Conservation (phyloP, 257 asterid genomes). For the Solanum sitiens region DNA sequence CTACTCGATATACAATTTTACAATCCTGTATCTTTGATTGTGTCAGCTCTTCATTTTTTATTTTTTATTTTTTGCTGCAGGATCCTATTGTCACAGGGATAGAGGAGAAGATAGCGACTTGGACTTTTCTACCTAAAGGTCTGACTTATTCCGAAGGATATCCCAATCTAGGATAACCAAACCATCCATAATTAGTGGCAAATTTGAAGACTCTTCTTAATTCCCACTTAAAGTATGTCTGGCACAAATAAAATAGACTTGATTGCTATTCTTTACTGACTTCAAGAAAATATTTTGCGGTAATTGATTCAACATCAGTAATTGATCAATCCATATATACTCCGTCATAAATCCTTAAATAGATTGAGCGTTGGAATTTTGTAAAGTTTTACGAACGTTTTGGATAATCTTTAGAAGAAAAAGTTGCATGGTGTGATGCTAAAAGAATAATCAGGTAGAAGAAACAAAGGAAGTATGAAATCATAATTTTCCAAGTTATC, state of each 20-base stretch:
- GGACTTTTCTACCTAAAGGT: conserved; percentile 98
- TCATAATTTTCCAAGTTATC: not conserved
- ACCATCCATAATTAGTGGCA: not conserved
- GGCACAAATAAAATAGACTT: not conserved
- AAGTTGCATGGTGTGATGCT: not conserved
- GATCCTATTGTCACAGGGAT: conserved; percentile 89
- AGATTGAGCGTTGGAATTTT: not conserved
- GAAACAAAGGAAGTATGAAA: not conserved
- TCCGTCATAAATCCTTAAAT: not conserved
- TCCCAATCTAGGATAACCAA: not conserved
- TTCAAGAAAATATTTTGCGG: not conserved
- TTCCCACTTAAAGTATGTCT: not conserved
- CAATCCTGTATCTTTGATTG: not conserved
- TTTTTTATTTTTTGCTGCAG: conserved; percentile 28
- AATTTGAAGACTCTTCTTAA: not conserved
- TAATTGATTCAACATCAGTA: not conserved
- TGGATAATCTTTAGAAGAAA: not conserved
- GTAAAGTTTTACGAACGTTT: not conserved
- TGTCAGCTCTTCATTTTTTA: not conserved
- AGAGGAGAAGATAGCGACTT: conserved; percentile 89
- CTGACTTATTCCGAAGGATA: not conserved
- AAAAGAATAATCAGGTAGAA: not conserved
- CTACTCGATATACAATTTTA: not conserved
- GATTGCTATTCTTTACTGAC: not conserved
- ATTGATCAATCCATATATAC: not conserved